phyloP scores from a whole-genome alignment of 495 filamentous ascomycete species.

The Cenococcum geophilum region DNA sequence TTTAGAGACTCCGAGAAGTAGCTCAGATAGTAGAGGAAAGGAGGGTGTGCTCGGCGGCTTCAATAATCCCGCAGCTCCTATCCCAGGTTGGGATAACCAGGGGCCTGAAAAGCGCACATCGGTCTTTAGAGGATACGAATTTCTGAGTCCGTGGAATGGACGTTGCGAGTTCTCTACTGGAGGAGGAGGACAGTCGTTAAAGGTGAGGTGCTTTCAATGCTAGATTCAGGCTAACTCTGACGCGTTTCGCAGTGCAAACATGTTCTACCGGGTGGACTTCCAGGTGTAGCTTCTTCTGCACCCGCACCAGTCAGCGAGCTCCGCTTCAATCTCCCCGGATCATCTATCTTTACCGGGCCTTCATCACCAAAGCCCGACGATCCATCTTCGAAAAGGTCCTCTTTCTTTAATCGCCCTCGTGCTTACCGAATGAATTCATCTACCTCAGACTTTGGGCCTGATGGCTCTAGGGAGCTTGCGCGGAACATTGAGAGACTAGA shows the following conservation, averaged over 20 bases:
- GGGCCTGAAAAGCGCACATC: slow-evolving; percentile 15
- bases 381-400: slow-evolving; percentile 25
- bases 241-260: slow-evolving; percentile 58
- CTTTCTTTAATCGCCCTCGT: slow-evolving; percentile 25
- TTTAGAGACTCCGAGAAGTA: neutral
- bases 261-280: slow-evolving; percentile 44
- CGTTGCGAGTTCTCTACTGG: slow-evolving; percentile 76
- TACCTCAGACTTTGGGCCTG: slow-evolving; percentile 21
- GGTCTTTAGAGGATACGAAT: slow-evolving; percentile 50
- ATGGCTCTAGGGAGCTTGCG: slow-evolving; percentile 15
- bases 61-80: neutral
- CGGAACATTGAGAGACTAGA: slow-evolving; percentile 49
- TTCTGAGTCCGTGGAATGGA: slow-evolving; percentile 80
- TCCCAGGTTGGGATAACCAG: slow-evolving; percentile 13
- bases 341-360: slow-evolving; percentile 10
- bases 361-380: slow-evolving; percentile 26
- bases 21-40: neutral
- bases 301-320: slow-evolving; percentile 69
- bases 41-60: neutral
- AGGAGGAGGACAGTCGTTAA: slow-evolving; percentile 63
- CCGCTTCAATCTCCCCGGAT: slow-evolving; percentile 60
- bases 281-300: slow-evolving; percentile 25
- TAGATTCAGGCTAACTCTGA: slow-evolving; percentile 3
- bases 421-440: slow-evolving; percentile 18
- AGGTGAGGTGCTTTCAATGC: slow-evolving; percentile 20